Percentiles rank a stretch among this genome's conserved stretches.
These are phyloP conservation scores for Heteromeles arbutifolia DNA, from an alignment of 306 rosid genomes.

Conservation along the genomic window DNA sequence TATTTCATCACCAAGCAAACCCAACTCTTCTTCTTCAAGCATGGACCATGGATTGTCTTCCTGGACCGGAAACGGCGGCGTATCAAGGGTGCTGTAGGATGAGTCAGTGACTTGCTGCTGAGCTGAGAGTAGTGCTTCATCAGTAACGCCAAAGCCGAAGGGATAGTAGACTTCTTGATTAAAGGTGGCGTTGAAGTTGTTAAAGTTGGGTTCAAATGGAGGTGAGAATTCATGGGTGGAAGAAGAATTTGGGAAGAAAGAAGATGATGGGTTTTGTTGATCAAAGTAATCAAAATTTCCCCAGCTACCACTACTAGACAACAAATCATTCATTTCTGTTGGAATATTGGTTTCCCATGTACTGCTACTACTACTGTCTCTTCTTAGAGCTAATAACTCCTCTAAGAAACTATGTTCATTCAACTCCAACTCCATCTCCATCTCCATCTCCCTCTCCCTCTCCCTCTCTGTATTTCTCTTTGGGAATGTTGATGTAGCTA, in stretches of 20 bases:
- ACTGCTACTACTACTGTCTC: slow-evolving; percentile 42
- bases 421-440: slow-evolving; percentile 43
- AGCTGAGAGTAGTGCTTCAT: slow-evolving; percentile 27
- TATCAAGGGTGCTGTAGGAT: slow-evolving; percentile 29
- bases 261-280: slow-evolving; percentile 46
- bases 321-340: slow-evolving; percentile 43
- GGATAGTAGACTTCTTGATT: slow-evolving; percentile 48
- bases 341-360: slow-evolving; percentile 50
- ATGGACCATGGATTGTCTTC: slow-evolving; percentile 37
- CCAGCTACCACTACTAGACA: slow-evolving; percentile 33
- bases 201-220: slow-evolving; percentile 23
- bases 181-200: slow-evolving; percentile 7
- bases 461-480: slow-evolving; percentile 5
- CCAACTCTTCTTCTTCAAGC: slow-evolving; percentile 52
- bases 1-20: slow-evolving; percentile 48
- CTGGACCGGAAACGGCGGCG: slow-evolving; percentile 41
- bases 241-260: slow-evolving; percentile 38
- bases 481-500: slow-evolving; percentile 34
- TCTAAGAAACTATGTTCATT: slow-evolving; percentile 58
- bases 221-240: slow-evolving; percentile 38
- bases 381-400: slow-evolving; percentile 55
- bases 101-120: slow-evolving; percentile 51
- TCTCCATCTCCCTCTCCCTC: neutral
- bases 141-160: slow-evolving; percentile 7
- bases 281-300: slow-evolving; percentile 41